phyloP scores from a whole-genome alignment of 768 basidiomycete genomes.

The Boletus fagicola region DNA sequence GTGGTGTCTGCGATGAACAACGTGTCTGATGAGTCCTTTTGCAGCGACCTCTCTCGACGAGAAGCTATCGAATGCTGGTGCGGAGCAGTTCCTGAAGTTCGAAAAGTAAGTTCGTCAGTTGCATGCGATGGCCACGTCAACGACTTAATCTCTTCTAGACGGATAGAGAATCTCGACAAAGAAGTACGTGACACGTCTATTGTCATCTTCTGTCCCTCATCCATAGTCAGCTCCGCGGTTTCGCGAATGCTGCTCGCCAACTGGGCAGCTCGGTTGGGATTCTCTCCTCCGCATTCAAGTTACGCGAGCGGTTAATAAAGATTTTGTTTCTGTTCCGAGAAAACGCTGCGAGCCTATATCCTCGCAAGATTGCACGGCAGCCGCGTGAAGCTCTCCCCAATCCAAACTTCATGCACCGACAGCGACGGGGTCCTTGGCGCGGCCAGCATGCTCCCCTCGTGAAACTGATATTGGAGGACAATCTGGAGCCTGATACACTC shows the following conservation, averaged over 20 bases:
- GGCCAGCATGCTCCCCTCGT: slow-evolving; percentile 36
- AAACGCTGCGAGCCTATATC: slow-evolving; percentile 57
- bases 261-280: slow-evolving; percentile 57
- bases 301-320: slow-evolving; percentile 51
- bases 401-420: slow-evolving; percentile 35
- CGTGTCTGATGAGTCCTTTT: slow-evolving; percentile 10
- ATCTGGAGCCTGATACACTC: slow-evolving; percentile 49
- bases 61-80: slow-evolving; percentile 48
- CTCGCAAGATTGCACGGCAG: slow-evolving; percentile 44
- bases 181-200: slow-evolving; percentile 33
- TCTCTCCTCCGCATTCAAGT: slow-evolving; percentile 50
- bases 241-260: slow-evolving; percentile 54
- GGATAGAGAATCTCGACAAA: slow-evolving; percentile 47
- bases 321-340: slow-evolving; percentile 52
- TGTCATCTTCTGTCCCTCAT: slow-evolving; percentile 12
- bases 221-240: slow-evolving; percentile 44
- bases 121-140: neutral
- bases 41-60: slow-evolving; percentile 47
- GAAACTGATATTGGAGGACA: slow-evolving; percentile 38
- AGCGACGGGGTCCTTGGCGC: slow-evolving; percentile 33
- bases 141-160: slow-evolving; percentile 30
- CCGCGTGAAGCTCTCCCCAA: slow-evolving; percentile 39
- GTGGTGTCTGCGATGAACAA: neutral
- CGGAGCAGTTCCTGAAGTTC: slow-evolving; percentile 47
- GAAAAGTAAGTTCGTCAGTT: slow-evolving; percentile 38